Evolutionary conservation across 2,329 filamentous ascomycete species (phyloP), one percentile per base, ranked within the genome.

Genomic region (Geosmithia morbida): DNA sequence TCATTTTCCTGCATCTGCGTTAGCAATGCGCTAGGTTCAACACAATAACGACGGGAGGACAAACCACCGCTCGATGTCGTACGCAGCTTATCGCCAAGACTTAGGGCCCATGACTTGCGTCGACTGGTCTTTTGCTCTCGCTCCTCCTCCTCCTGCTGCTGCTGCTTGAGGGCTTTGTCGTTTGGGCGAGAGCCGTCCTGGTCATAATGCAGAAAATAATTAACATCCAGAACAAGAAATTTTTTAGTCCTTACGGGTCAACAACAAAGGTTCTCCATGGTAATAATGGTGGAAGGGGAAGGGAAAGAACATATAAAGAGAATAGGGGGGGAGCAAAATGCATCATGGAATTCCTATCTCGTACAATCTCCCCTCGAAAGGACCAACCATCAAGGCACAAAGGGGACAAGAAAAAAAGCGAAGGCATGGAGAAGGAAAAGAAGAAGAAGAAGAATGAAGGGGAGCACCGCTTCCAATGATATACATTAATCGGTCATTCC

Each of bases 91-190:
- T 57, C 48, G 51, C 63, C 56, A 53, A 66, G 52, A 50, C 58
- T 57, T 56, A 70, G 50, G 45, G 63, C 65, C 70, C 69, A 73
- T 20, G 70, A 72, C 45, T 61, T 59, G 48, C 68, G 66, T 48
- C 66, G 64, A 50, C 67, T 64, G 52, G 56, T 49, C 59, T 66
- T 64, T n/a, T 20, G 42, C 42, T 10, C 17, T 11, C 3, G 14
- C 33, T 37, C 11, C 33, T 37, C 6, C 33, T 16, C 10, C 16
- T 16, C 7, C 41, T 42, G 17, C 17, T 42, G 41, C 41, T 37
- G 33, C 33, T 11, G 33, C 33, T 16, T 13, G 33, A 37, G 14
- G 52, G 52, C 52, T 60, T 61, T 54, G 55, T 64, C 62, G 54
- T 60, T 60, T 57, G 61, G 57, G 52, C 60, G 55, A 45, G 54